A percentile compares a stretch with the other conserved stretches of the same genome.
Evolutionary conservation across 148 eudicot species (phyloP).

Genomic region (Suaeda aralocaspica): DNA sequence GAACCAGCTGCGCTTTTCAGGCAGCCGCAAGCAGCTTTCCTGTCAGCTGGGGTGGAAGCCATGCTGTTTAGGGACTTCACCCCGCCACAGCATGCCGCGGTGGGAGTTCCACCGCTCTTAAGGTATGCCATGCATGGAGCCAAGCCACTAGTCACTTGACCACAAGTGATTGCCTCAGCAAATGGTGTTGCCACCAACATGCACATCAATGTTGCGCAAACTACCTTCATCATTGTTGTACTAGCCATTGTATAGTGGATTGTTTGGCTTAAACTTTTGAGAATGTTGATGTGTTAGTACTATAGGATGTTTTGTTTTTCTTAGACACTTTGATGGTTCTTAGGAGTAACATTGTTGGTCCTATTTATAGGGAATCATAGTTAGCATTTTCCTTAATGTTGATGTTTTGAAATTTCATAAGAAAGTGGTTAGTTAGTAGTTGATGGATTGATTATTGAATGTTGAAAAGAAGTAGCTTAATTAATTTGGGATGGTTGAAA

Average conservation of each 20-base stretch:
- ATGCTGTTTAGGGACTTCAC: constrained; percentile 25
- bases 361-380: not conserved
- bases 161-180: constrained; percentile 38
- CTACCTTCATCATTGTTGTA: constrained; percentile 21
- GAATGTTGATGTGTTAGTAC: not conserved
- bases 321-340: too few relatives aligned
- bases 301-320: not conserved
- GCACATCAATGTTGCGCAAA: constrained; percentile 24
- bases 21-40: constrained; percentile 35
- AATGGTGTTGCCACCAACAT: constrained; percentile 35
- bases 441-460: too few relatives aligned
- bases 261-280: not conserved
- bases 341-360: too few relatives aligned
- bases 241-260: constrained; percentile 9
- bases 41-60: constrained; percentile 34
- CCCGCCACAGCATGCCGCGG: constrained; percentile 24
- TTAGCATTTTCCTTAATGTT: too few relatives aligned
- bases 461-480: too few relatives aligned
- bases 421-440: too few relatives aligned
- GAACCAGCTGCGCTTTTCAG: constrained; percentile 26
- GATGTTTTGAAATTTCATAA: not conserved
- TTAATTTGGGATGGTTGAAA: too few relatives aligned
- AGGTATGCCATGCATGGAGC: constrained; percentile 31
- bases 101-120: not conserved
- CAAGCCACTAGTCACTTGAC: constrained; percentile 16